Percentiles rank a stretch among this genome's conserved stretches.
These are phyloP conservation scores for Nothopassalora personata DNA, from an alignment of 2,329 filamentous ascomycete species.

Conservation along the genomic window DNA sequence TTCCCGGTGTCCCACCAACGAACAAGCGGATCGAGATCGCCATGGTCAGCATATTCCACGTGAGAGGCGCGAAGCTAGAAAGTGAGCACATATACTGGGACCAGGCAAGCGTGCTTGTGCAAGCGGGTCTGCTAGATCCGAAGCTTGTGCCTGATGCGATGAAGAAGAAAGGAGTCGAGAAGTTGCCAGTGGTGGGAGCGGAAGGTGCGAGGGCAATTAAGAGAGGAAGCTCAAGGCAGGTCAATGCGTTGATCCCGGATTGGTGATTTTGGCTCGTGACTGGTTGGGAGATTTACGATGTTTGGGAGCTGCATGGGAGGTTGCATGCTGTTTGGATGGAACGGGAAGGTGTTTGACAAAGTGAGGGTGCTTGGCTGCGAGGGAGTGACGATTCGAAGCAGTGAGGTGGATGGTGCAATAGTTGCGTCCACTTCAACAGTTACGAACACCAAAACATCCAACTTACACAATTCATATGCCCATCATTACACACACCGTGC, in stretches of 20 bases:
- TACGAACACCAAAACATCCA: too few relatives aligned
- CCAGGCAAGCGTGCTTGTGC: slow-evolving; percentile 56
- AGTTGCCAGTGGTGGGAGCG: slow-evolving; percentile 43
- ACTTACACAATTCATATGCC: too few relatives aligned
- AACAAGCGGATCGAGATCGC: slow-evolving; percentile 51
- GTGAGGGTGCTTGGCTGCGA: too few relatives aligned
- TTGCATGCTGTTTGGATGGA: not conserved
- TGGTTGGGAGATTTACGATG: not conserved
- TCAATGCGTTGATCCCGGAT: slow-evolving; percentile 47
- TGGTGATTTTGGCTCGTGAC: slow-evolving; percentile 28
- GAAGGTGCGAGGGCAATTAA: slow-evolving; percentile 46
- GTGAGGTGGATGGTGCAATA: not conserved
- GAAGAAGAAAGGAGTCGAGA: slow-evolving; percentile 42
- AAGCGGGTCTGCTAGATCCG: slow-evolving; percentile 54
- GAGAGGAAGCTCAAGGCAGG: slow-evolving; percentile 38
- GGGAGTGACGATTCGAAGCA: not conserved
- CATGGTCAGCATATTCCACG: slow-evolving; percentile 52
- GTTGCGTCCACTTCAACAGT: not conserved
- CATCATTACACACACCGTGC: too few relatives aligned
- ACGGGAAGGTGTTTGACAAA: not conserved
- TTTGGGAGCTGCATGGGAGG: not conserved
- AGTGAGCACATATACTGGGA: slow-evolving; percentile 60
- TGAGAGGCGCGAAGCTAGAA: slow-evolving; percentile 50
- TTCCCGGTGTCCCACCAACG: slow-evolving; percentile 54
- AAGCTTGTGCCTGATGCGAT: slow-evolving; percentile 46